Evolutionary conservation across 2,329 filamentous ascomycete species (phyloP).

Genomic region (Colletotrichum cordylinicola): DNA sequence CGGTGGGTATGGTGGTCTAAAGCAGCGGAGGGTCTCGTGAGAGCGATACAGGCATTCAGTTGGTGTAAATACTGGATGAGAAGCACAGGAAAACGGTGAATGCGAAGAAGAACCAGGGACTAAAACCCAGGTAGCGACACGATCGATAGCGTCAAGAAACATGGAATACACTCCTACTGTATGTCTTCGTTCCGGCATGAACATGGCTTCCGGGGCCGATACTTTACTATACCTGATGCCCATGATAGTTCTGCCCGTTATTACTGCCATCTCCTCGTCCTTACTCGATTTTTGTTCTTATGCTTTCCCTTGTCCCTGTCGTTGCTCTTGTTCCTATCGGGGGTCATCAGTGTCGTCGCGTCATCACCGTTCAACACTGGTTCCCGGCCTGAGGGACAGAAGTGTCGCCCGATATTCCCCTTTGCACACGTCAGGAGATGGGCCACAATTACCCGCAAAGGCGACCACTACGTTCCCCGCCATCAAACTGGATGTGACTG

Average conservation of each 20-base stretch:
- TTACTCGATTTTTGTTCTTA: not conserved
- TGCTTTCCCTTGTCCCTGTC: not conserved
- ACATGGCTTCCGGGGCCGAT: not conserved
- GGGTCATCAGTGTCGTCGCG: not conserved
- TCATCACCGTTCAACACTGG: not conserved
- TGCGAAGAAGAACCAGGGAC: too few relatives aligned
- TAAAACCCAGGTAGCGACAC: not conserved
- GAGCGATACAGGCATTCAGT: too few relatives aligned
- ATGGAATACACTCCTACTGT: rapidly evolving
- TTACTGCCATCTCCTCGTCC: not conserved
- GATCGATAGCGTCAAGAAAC: not conserved
- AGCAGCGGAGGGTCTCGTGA: too few relatives aligned
- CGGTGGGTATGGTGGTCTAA: too few relatives aligned
- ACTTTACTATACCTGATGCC: not conserved
- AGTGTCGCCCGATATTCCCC: rapidly evolving
- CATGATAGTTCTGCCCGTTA: not conserved
- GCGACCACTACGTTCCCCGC: not conserved
- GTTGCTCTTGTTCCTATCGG: not conserved
- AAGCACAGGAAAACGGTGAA: too few relatives aligned
- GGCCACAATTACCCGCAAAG: not conserved
- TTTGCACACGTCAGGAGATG: not conserved
- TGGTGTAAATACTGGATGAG: too few relatives aligned
- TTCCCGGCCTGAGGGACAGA: not conserved
- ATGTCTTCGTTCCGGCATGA: not conserved
- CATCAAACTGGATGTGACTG: not conserved